Evolutionary conservation across 2,329 filamentous ascomycete genomes (phyloP).

Genomic region (Verticillium isaacii): DNA sequence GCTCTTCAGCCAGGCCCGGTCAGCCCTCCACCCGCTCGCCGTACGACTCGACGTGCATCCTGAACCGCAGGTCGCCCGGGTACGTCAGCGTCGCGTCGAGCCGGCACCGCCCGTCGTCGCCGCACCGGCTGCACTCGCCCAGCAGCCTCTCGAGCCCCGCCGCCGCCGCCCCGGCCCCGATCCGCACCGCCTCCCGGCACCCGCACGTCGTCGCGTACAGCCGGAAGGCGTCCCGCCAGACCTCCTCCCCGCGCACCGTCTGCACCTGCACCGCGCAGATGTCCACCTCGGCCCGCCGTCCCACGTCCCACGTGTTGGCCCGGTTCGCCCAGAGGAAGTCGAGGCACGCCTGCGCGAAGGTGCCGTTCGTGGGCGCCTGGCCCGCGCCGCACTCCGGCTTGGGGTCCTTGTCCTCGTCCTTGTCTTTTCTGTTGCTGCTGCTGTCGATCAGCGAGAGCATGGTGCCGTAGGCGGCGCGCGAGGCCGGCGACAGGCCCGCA

Average conservation of each 20-base stretch:
- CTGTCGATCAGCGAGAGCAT: not conserved
- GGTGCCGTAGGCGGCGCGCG: not conserved
- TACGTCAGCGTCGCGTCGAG: not conserved
- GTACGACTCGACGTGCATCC: not conserved
- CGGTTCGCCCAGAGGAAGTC: not conserved
- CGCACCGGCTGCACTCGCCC: not conserved
- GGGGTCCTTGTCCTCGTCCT: not conserved
- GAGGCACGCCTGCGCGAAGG: not conserved
- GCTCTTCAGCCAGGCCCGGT: not conserved
- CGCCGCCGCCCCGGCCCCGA: not conserved
- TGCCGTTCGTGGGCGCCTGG: not conserved
- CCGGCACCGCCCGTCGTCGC: not conserved
- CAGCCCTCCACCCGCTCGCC: not conserved
- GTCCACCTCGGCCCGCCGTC: not conserved
- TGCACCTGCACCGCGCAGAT: not conserved
- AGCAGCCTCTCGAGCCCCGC: not conserved
- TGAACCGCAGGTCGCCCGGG: not conserved
- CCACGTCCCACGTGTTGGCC: not conserved
- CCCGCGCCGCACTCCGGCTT: not conserved
- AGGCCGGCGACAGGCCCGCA: not conserved
- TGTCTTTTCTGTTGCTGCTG: not conserved
- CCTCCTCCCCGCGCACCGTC: not conserved
- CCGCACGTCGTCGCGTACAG: not conserved
- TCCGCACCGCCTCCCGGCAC: not conserved
- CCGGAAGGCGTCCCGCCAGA: not conserved